phyloP scores from a whole-genome alignment of 1,139 yeast species.

The Magnusiomyces tetraspermus region DNA sequence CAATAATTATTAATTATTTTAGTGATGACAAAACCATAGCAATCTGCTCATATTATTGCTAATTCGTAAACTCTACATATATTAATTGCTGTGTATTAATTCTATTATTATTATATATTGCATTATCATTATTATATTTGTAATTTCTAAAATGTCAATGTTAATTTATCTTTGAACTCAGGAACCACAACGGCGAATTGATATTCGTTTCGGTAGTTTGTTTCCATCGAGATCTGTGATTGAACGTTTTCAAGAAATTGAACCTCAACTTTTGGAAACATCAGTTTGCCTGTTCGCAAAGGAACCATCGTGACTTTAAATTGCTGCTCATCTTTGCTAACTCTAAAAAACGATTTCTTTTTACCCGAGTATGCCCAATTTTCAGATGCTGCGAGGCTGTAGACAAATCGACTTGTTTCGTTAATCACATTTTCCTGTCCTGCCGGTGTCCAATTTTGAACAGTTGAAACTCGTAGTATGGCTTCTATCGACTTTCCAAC shows the following conservation, averaged over 20 bases:
- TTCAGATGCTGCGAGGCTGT: conserved; percentile 38
- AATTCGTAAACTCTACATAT: no score
- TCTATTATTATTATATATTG: no score
- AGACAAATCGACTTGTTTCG: conserved; percentile 24
- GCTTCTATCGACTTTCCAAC: conserved; percentile 57
- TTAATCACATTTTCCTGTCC: conserved; percentile 3
- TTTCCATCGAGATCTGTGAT: conserved; percentile 41
- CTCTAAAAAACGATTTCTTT: conserved; percentile 39
- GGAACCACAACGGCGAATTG: conserved; percentile 69
- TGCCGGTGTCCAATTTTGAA: conserved; percentile 37
- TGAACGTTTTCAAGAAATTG: conserved; percentile 31
- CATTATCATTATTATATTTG: no score
- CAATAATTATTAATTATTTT: no score
- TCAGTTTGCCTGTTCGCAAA: conserved; percentile 60
- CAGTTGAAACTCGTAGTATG: conserved; percentile 39
- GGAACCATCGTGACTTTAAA: conserved; percentile 55
- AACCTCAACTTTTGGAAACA: conserved; percentile 48
- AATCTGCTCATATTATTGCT: no score
- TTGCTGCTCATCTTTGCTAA: conserved; percentile 18
- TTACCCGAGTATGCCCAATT: conserved; percentile 68
- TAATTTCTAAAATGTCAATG: conserved; percentile 22
- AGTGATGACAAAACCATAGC: no score
- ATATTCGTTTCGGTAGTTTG: conserved; percentile 56
- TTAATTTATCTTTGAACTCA: conserved; percentile 47
- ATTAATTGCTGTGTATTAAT: no score